Evolutionary conservation across 169 alveolate species (phyloP).

Genomic region (Eimeria maxima): DNA sequence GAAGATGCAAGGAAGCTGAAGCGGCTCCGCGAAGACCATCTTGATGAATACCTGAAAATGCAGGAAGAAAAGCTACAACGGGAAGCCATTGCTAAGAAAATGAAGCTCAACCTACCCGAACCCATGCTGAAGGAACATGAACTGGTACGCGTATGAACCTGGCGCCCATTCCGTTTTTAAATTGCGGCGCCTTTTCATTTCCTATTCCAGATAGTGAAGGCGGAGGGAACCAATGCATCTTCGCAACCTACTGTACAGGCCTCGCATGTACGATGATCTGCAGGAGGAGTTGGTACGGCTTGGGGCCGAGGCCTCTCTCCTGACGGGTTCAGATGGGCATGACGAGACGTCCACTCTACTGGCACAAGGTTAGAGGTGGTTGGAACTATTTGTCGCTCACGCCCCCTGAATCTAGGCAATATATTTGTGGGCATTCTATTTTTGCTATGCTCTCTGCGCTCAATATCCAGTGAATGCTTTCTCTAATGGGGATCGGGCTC

Average conservation of each 20-base stretch:
- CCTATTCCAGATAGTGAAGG: neutral
- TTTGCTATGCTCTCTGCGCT: neutral
- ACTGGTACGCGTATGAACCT: conserved; percentile 9
- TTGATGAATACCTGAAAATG: conserved; percentile 95
- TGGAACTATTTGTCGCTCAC: neutral
- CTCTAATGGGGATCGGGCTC: neutral
- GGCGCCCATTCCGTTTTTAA: neutral
- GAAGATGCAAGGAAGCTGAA: conserved; percentile 96
- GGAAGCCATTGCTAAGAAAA: conserved; percentile 67
- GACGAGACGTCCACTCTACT: conserved; percentile 70
- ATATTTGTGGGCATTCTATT: neutral
- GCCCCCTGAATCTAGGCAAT: neutral
- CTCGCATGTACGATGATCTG: neutral
- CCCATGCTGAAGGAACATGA: conserved; percentile 84
- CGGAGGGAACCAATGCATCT: neutral
- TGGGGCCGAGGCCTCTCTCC: conserved; percentile 76
- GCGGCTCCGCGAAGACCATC: conserved; percentile 95
- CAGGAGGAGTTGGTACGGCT: conserved; percentile 83
- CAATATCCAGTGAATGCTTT: neutral
- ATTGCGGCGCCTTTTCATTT: neutral
- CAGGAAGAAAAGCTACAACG: conserved; percentile 91
- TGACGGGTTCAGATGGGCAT: conserved; percentile 71
- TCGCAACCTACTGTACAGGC: neutral
- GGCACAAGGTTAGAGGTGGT: conserved; percentile 36
- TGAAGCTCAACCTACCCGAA: conserved; percentile 82